Base-by-base conservation (phyloP, 805 yeast genomes). In the Myxozyma sirexii region DNA sequence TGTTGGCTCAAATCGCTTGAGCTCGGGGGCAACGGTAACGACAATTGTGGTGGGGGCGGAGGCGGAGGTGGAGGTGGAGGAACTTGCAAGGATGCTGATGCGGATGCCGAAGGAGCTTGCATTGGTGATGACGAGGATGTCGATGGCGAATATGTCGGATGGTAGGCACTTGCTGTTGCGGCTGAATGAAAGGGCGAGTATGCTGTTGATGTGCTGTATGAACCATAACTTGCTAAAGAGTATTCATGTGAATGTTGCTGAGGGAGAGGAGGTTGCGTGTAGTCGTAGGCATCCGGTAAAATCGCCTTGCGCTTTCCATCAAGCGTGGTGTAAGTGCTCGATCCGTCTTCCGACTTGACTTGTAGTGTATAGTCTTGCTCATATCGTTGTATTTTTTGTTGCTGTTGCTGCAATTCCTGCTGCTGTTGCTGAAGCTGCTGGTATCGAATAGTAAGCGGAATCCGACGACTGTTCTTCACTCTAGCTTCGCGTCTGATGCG, bases 401-500 rank as follows among this genome's bases (percentile, higher is more conserved):
- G 56, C 42, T 55, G 55, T 3, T 29, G 29, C 35, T 33, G 56
- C 26, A 37, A 42, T 26, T 29, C 42, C 15, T 21, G 58, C 26
- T 46, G 58, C 46, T 54, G 58, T 35, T 47, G 54, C 19, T 46
- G 58, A 7, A 10, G 38, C 31, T 55, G 59, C 45, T 47, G 59
- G 10, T 47, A 54, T 19, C 42, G 56, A 2, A 56, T 24, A 38
- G 37, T 35, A 23, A 24, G 50, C 39, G 41, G 35, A 19, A 24
- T 29, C 10, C 46, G 46, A 2, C 54, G 50, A 27, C 31, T 52
- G 23, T 23, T 33, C 21, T 54, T 45, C 50, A 47, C 21, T 17
- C 60, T 38, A 3, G 66, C 61, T 76, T 70, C 73, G 29, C 70
- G 61, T 29, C 73, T 60, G 15, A 70, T 69, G 15, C 73, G 63